Conservation (phyloP, 257 asterid genomes). For the Plantago ovata region DNA sequence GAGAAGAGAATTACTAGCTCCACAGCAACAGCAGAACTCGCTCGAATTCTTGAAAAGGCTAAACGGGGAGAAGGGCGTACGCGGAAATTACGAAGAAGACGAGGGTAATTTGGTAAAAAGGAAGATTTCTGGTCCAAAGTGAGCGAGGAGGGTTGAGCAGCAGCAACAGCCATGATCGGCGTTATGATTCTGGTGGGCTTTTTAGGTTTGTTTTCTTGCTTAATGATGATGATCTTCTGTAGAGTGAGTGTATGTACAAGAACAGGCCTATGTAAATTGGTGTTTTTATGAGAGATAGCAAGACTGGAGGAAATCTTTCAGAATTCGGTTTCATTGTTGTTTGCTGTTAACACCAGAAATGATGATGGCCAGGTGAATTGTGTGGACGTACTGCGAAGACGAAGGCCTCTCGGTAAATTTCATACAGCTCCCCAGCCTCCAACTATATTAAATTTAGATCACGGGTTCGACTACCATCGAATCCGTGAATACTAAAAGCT, state of each 20-base stretch:
- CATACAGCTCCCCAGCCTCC: no score
- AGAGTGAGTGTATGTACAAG: slow-evolving; percentile 29
- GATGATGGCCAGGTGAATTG: neutral
- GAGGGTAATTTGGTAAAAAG: slow-evolving; percentile 28
- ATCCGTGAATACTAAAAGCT: no score
- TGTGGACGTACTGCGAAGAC: neutral
- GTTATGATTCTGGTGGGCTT: slow-evolving; percentile 19
- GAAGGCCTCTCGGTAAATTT: neutral
- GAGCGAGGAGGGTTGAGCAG: slow-evolving; percentile 34
- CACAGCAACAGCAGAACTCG: slow-evolving; percentile 54
- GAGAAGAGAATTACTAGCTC: slow-evolving; percentile 46
- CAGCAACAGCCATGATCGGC: slow-evolving; percentile 41
- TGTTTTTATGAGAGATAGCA: slow-evolving; percentile 45
- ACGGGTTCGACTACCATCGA: no score
- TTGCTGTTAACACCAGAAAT: neutral
- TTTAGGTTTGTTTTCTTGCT: slow-evolving; percentile 20
- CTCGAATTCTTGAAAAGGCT: slow-evolving; percentile 44
- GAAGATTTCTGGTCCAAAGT: slow-evolving; percentile 29
- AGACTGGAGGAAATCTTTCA: slow-evolving; percentile 39
- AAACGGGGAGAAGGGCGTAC: slow-evolving; percentile 23
- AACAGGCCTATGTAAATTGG: slow-evolving; percentile 59
- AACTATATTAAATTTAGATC: no score
- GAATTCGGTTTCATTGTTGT: slow-evolving; percentile 26
- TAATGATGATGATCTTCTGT: slow-evolving; percentile 20
- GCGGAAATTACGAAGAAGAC: slow-evolving; percentile 26